phyloP scores from a whole-genome alignment of 2,329 filamentous ascomycete genomes.

The Camptophora hylomeconis region DNA sequence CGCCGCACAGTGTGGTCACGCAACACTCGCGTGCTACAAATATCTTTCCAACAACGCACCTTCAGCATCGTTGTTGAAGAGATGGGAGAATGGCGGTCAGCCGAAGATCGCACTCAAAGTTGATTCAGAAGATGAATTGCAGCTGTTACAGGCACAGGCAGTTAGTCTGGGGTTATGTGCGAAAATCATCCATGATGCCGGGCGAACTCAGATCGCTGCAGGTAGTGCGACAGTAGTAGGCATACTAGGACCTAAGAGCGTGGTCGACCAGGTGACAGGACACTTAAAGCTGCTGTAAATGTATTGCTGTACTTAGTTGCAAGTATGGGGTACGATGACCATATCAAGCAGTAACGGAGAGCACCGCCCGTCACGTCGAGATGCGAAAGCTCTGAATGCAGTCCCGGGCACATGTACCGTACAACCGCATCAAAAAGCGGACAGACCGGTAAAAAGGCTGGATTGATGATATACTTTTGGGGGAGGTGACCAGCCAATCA shows the following conservation, averaged over 20 bases:
- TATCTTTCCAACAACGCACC: conserved; percentile 47
- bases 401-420: no score
- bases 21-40: conserved; percentile 97
- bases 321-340: no score
- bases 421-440: no score
- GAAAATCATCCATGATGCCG: conserved; percentile 87
- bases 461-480: no score
- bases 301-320: no score
- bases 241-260: conserved; percentile 66
- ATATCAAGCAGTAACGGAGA: no score
- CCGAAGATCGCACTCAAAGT: conserved; percentile 87
- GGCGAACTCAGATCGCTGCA: conserved; percentile 87
- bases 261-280: conserved; percentile 77
- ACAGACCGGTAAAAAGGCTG: no score
- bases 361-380: no score
- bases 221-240: conserved; percentile 89
- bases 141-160: conserved; percentile 68
- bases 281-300: conserved; percentile 65
- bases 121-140: conserved; percentile 66
- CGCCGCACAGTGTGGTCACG: conserved; percentile 86
- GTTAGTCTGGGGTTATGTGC: conserved; percentile 74
- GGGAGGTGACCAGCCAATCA: no score
- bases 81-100: conserved; percentile 79
- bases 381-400: no score
- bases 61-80: conserved; percentile 50